phyloP scores from a whole-genome alignment of 305 asterid genomes.

The Fraxinus albicans region DNA sequence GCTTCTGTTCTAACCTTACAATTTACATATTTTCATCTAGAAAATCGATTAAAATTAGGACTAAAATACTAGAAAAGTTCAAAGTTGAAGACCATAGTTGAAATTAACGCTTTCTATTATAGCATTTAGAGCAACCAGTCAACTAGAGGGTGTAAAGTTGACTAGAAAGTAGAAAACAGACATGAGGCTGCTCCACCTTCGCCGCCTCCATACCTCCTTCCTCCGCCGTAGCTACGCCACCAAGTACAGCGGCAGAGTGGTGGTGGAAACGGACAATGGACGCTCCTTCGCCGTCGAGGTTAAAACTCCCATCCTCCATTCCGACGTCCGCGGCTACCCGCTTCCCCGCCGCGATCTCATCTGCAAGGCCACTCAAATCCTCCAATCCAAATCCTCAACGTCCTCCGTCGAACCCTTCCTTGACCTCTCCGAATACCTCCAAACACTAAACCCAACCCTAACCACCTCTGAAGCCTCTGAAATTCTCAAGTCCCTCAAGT shows the following conservation, averaged over 20 bases:
- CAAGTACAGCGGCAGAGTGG: constrained; percentile 75
- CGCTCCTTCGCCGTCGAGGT: constrained; percentile 75
- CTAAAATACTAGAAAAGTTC: background rate
- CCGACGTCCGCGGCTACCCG: constrained; percentile 79
- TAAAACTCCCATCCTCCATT: constrained; percentile 41
- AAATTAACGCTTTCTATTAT: too few species aligned
- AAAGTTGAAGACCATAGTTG: background rate
- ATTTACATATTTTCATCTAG: background rate
- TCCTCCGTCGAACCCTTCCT: constrained; percentile 58
- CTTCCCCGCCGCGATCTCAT: constrained; percentile 92
- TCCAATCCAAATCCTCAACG: constrained; percentile 54
- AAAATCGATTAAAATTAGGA: background rate
- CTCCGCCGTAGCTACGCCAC: constrained; percentile 70
- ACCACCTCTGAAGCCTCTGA: constrained; percentile 79
- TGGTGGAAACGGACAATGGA: constrained; percentile 52
- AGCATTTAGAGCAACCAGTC: background rate
- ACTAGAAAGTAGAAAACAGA: background rate
- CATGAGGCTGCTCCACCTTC: constrained; percentile 19
- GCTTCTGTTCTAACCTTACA: background rate
- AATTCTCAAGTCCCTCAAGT: constrained; percentile 66
- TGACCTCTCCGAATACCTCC: constrained; percentile 59
- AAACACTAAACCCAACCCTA: constrained; percentile 43
- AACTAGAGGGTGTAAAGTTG: background rate
- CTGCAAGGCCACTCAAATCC: constrained; percentile 60
- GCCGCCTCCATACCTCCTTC: constrained; percentile 24